Conservation (phyloP, 306 rosid genomes). For the Prunus mume region DNA sequence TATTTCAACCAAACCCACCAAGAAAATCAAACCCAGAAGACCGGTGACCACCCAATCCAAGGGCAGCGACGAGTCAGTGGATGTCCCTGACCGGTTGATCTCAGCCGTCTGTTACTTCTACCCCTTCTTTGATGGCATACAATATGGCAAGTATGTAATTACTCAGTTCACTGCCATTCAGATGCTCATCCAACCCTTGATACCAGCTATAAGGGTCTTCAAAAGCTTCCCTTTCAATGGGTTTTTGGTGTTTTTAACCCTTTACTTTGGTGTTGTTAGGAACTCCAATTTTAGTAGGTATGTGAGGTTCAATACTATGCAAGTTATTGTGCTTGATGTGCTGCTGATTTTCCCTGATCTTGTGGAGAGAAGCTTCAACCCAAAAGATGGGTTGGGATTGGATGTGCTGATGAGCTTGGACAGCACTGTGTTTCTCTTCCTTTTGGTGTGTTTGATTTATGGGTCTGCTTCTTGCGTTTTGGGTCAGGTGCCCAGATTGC, state of each 20-base stretch:
- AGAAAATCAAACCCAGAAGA: constrained; percentile 31
- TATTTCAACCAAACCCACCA: constrained; percentile 29
- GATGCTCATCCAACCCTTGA: constrained; percentile 57
- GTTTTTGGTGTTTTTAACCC: constrained; percentile 73
- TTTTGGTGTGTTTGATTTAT: constrained; percentile 76
- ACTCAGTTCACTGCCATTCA: constrained; percentile 78
- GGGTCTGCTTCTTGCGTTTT: constrained; percentile 87
- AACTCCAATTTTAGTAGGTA: constrained; percentile 80
- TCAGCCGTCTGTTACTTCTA: constrained; percentile 85
- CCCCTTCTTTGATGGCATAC: constrained; percentile 90
- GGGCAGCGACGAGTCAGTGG: constrained; percentile 52
- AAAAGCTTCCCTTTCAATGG: constrained; percentile 91
- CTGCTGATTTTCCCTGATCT: constrained; percentile 85
- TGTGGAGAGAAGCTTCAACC: constrained; percentile 80
- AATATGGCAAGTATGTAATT: constrained; percentile 78
- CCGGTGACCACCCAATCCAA: constrained; percentile 59
- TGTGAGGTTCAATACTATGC: constrained; percentile 97
- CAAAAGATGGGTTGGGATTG: constrained; percentile 72
- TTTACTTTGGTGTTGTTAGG: constrained; percentile 88
- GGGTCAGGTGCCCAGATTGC: constrained; percentile 82
- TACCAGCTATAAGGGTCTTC: constrained; percentile 82
- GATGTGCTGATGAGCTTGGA: constrained; percentile 96
- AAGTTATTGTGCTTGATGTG: constrained; percentile 91
- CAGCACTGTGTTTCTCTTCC: constrained; percentile 80
- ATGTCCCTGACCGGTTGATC: constrained; percentile 71